These are phyloP conservation scores for Pseudogymnoascus sp. DNA, from an alignment of 2,329 filamentous ascomycete genomes.

Conservation along the genomic window DNA sequence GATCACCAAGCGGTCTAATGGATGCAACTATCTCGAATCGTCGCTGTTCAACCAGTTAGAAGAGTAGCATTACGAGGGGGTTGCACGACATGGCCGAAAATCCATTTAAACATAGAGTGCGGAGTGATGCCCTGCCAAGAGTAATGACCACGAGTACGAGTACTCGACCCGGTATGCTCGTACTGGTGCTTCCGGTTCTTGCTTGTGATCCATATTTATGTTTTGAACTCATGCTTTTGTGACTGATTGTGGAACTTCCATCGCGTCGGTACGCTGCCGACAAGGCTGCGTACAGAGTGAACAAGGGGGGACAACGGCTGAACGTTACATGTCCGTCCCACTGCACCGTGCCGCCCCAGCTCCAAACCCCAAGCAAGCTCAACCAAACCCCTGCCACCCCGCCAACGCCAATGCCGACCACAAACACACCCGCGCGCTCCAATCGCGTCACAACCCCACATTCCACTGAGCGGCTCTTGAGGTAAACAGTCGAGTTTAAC, in stretches of 20 bases:
- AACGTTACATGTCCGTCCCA: neutral
- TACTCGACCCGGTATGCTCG: neutral
- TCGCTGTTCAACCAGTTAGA: neutral
- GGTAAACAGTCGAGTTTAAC: neutral
- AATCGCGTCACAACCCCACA: constrained; percentile 4
- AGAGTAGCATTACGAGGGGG: neutral
- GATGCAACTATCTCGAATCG: neutral
- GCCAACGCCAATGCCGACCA: neutral
- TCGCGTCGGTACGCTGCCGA: neutral
- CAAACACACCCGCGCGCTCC: neutral
- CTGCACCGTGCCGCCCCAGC: neutral
- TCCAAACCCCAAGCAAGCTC: neutral
- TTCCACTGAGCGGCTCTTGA: neutral
- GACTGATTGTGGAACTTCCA: neutral
- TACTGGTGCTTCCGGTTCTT: neutral
- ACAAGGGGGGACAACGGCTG: neutral
- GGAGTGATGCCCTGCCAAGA: neutral
- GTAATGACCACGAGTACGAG: neutral
- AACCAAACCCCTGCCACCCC: neutral
- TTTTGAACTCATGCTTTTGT: neutral
- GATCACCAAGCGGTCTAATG: neutral
- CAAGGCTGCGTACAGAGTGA: neutral
- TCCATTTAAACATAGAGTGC: constrained; percentile 1
- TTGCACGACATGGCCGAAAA: neutral
- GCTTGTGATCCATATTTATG: neutral